Conservation (phyloP, 1,284 basidiomycete genomes). For the Naganishia cerealis region DNA sequence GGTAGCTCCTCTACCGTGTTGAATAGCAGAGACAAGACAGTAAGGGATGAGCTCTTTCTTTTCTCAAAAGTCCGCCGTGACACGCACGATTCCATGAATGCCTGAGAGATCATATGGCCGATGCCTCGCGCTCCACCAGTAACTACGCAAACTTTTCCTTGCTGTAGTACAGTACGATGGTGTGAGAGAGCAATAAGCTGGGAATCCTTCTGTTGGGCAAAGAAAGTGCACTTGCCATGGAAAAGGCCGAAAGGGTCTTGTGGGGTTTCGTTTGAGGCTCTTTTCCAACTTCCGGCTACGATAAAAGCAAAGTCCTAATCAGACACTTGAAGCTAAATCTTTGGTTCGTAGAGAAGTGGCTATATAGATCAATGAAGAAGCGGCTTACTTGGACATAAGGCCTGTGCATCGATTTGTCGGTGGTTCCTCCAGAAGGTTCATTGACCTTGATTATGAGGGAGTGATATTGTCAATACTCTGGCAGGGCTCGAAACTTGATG, state of each 20-base stretch:
- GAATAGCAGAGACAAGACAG: neutral
- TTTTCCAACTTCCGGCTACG: conserved; percentile 26
- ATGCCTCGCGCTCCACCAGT: conserved; percentile 92
- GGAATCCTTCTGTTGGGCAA: neutral
- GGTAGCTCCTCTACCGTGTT: conserved; percentile 67
- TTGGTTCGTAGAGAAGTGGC: neutral
- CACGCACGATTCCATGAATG: conserved; percentile 79
- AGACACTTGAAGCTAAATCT: neutral
- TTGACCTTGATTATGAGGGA: neutral
- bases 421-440: conserved; percentile 15
- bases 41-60: conserved; percentile 14
- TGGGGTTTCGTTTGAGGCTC: conserved; percentile 29
- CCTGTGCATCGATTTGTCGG: conserved; percentile 27
- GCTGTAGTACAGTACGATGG: conserved; percentile 7
- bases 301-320: neutral
- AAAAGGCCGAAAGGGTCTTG: conserved; percentile 28
- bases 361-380: no score
- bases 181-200: neutral
- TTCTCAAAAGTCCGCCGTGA: neutral
- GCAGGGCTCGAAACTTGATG: neutral
- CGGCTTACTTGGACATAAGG: conserved; percentile 13
- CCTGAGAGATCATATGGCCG: conserved; percentile 82
- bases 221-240: conserved; percentile 22
- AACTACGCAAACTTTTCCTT: conserved; percentile 76
- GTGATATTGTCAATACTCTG: no score